Evolutionary conservation across 805 yeast species (phyloP).

Genomic region (Suhomyces vadensis): DNA sequence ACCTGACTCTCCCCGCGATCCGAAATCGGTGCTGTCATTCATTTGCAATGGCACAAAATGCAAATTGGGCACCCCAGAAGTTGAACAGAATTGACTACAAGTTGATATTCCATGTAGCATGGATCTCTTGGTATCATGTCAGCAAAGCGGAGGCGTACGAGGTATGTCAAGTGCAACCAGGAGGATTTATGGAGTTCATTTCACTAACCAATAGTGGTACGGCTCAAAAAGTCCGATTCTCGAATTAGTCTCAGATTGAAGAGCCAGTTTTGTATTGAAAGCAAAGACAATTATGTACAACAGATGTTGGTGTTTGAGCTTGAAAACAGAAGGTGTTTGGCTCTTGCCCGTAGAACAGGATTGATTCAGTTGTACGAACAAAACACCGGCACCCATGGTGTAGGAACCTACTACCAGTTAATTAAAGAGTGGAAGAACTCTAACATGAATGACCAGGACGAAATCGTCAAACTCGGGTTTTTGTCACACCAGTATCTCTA

Average conservation of each 20-base stretch:
- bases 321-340: constrained; percentile 22
- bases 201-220: constrained; percentile 6
- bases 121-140: constrained; percentile 17
- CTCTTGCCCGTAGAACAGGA: constrained; percentile 27
- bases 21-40: not conserved
- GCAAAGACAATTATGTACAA: constrained; percentile 20
- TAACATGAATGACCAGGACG: constrained; percentile 22
- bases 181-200: not conserved
- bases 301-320: constrained; percentile 22
- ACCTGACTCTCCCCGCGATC: constrained; percentile 8
- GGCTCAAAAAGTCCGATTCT: constrained; percentile 3
- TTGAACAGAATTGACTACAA: no score
- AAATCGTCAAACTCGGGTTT: constrained; percentile 27
- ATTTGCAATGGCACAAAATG: not conserved
- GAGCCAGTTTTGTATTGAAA: constrained; percentile 17
- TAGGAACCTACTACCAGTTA: constrained; percentile 18
- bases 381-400: not conserved
- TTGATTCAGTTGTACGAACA: constrained; percentile 31
- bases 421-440: constrained; percentile 38
- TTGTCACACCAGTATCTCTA: constrained; percentile 29
- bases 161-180: constrained; percentile 14
- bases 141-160: constrained; percentile 17
- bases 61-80: not conserved
- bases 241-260: constrained; percentile 13
- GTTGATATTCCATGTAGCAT: constrained; percentile 7